phyloP scores from a whole-genome alignment of 1,284 basidiomycete genomes.

The Leucoagaricus sp. region DNA sequence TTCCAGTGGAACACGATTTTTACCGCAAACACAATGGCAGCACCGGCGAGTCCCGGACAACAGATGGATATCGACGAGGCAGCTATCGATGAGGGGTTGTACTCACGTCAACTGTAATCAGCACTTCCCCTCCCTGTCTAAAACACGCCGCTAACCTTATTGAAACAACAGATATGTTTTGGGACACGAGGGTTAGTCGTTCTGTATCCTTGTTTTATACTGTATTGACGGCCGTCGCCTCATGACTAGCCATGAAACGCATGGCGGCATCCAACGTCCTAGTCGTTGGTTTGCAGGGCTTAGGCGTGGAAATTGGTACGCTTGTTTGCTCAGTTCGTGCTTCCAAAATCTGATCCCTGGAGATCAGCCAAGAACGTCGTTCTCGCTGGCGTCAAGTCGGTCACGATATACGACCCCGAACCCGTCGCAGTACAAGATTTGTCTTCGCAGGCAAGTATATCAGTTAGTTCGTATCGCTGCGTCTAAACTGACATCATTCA shows the following conservation, averaged over 20 bases:
- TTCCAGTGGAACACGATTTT: not conserved
- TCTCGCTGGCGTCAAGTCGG: constrained; percentile 97
- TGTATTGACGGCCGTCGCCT: not conserved
- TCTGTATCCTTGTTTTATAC: constrained; percentile 9
- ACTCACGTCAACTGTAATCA: constrained; percentile 92
- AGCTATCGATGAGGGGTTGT: constrained; percentile 88
- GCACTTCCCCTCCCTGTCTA: constrained; percentile 7
- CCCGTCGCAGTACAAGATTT: constrained; percentile 87
- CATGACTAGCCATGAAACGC: constrained; percentile 88
- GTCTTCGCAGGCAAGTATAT: constrained; percentile 78
- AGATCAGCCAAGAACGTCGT: constrained; percentile 92
- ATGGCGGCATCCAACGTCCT: constrained; percentile 98
- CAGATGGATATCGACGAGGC: constrained; percentile 86
- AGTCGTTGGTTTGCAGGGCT: constrained; percentile 89
- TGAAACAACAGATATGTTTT: constrained; percentile 80
- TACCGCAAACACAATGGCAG: constrained; percentile 44
- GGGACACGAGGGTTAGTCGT: constrained; percentile 97
- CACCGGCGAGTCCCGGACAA: constrained; percentile 45
- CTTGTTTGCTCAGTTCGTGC: constrained; percentile 8
- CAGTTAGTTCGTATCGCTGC: not conserved
- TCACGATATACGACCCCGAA: constrained; percentile 94
- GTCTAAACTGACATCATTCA: constrained; percentile 31
- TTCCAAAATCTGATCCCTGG: constrained; percentile 7
- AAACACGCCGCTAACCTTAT: constrained; percentile 6
- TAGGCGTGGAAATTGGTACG: constrained; percentile 95